Percentiles rank a stretch among this genome's conserved stretches.
These are phyloP conservation scores for Eustoma russellianum DNA, from an alignment of 257 asterid genomes.

Conservation along the genomic window DNA sequence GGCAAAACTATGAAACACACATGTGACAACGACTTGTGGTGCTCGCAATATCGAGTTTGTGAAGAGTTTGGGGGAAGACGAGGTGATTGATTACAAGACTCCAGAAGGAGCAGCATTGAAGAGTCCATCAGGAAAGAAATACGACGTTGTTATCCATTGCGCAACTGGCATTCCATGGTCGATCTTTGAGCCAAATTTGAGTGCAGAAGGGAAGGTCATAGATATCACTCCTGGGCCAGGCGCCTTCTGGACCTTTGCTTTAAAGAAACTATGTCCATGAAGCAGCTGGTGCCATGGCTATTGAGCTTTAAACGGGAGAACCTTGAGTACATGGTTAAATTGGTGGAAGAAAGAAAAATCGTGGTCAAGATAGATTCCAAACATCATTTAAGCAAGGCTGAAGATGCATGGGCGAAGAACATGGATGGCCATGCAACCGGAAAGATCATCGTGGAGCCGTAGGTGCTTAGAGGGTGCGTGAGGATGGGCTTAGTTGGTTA, in stretches of 20 bases:
- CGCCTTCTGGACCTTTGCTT: conserved; percentile 26
- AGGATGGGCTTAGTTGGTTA: too few species aligned
- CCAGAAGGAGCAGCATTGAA: conserved; percentile 46
- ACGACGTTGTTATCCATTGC: conserved; percentile 62
- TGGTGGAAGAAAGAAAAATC: conserved; percentile 56
- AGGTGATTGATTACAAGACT: conserved; percentile 64
- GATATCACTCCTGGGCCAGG: conserved; percentile 43
- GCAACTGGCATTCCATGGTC: conserved; percentile 40
- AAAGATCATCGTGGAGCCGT: conserved; percentile 46
- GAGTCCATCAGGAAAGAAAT: conserved; percentile 59
- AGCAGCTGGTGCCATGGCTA: conserved; percentile 34
- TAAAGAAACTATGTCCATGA: conserved; percentile 38
- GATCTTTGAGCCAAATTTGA: conserved; percentile 43
- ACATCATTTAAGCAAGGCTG: conserved; percentile 33
- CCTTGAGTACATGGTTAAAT: conserved; percentile 35
- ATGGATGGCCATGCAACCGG: conserved; percentile 69
- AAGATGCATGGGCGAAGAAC: conserved; percentile 54
- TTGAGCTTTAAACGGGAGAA: conserved; percentile 18
- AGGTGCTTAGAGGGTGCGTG: too few species aligned
- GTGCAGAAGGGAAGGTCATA: conserved; percentile 35
- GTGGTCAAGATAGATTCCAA: conserved; percentile 46
- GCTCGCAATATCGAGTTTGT: conserved; percentile 56
- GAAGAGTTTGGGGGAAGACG: conserved; percentile 64
- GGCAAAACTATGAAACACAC: conserved; percentile 58
- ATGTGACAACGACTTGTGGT: conserved; percentile 79